Conservation (phyloP, 768 basidiomycete species). For the Termitomyces sp. region DNA sequence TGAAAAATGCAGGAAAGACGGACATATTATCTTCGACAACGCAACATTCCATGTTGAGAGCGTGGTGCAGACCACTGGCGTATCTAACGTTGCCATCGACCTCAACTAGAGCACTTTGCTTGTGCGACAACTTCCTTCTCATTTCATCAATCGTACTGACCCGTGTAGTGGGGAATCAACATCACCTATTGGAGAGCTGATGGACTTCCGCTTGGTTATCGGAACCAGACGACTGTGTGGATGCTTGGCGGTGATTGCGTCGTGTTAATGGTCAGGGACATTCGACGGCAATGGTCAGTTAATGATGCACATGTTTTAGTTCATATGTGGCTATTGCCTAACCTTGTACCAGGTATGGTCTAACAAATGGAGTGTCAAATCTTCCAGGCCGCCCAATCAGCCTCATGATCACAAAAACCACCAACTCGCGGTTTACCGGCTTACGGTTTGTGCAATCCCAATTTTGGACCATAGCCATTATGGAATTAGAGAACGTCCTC, state of each 20-base stretch:
- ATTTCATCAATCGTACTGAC: background rate
- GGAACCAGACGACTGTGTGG: constrained; percentile 7
- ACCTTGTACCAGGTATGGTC: too few species aligned
- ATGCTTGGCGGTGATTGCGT: constrained; percentile 20
- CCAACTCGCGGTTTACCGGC: too few species aligned
- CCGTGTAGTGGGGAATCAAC: constrained; percentile 24
- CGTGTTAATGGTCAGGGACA: constrained; percentile 26
- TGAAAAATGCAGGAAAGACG: constrained; percentile 2
- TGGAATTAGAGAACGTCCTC: constrained; percentile 25
- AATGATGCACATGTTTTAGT: too few species aligned
- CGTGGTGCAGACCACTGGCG: constrained; percentile 25
- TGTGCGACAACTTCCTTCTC: constrained; percentile 14
- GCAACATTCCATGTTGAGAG: constrained; percentile 27
- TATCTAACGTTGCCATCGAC: constrained; percentile 22
- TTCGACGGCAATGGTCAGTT: constrained; percentile 35
- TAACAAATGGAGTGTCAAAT: too few species aligned
- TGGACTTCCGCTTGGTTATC: constrained; percentile 25
- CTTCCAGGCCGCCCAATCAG: too few species aligned
- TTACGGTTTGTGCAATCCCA: constrained; percentile 35
- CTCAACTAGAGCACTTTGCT: constrained; percentile 18
- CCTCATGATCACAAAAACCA: too few species aligned
- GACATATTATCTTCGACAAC: constrained; percentile 21
- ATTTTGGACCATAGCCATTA: constrained; percentile 35
- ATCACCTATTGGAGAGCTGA: constrained; percentile 27
- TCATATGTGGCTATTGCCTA: too few species aligned